Evolutionary conservation across 495 filamentous ascomycete species (phyloP).

Genomic region (Podospora pseudocomata): DNA sequence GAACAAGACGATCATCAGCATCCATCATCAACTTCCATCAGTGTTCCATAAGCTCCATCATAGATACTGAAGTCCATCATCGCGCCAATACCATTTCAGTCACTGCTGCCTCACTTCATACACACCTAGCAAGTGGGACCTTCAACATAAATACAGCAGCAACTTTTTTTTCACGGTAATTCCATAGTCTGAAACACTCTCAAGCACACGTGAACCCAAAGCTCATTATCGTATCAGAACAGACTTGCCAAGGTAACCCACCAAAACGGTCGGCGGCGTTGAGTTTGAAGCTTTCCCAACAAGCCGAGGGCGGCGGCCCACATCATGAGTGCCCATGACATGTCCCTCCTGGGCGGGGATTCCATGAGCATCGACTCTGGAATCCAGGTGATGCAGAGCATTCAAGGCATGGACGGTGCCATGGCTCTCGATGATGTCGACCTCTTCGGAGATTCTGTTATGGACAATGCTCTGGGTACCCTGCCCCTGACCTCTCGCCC

Average conservation of each 20-base stretch:
- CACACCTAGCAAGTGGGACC: neutral
- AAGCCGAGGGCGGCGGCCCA: constrained; percentile 1
- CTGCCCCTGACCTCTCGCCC: constrained; percentile 46
- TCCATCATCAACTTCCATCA: neutral
- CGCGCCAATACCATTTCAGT: neutral
- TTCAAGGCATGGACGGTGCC: constrained; percentile 24
- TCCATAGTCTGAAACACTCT: neutral
- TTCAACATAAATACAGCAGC: neutral
- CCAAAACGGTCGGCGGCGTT: neutral
- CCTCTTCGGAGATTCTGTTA: constrained; percentile 68
- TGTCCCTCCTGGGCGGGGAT: constrained; percentile 35
- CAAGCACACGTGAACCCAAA: neutral
- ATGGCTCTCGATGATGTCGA: constrained; percentile 67
- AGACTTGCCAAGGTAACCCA: neutral
- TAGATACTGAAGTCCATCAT: neutral
- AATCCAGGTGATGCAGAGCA: constrained; percentile 19
- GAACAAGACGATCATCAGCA: neutral
- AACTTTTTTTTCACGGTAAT: neutral
- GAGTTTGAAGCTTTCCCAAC: neutral
- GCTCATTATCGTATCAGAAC: neutral
- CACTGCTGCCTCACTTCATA: neutral
- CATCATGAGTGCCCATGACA: constrained; percentile 32
- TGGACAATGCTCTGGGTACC: constrained; percentile 44
- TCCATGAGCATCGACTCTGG: constrained; percentile 9
- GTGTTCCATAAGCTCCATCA: neutral